phyloP scores from a whole-genome alignment of 306 rosid genomes.

The Sphenostylis stenocarpa region DNA sequence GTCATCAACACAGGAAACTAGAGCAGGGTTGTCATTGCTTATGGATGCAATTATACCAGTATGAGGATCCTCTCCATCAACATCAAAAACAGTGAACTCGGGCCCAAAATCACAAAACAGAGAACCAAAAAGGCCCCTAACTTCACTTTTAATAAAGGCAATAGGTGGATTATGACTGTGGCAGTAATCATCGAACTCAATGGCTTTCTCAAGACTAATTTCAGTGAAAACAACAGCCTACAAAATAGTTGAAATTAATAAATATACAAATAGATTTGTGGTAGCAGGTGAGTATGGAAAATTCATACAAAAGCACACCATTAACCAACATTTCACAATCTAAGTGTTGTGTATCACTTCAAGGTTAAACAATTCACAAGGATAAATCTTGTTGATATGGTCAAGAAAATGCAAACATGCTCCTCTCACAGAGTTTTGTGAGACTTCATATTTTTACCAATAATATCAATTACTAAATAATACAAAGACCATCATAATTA shows the following conservation, averaged over 20 bases:
- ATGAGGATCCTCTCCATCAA: slow-evolving; percentile 91
- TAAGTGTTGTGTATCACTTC: neutral
- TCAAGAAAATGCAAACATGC: slow-evolving; percentile 5
- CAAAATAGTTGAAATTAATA: slow-evolving; percentile 31
- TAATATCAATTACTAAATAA: neutral
- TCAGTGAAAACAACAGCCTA: slow-evolving; percentile 92
- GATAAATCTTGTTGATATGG: neutral
- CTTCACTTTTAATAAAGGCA: slow-evolving; percentile 82
- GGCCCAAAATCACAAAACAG: slow-evolving; percentile 95
- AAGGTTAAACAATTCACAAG: neutral
- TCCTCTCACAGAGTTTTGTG: neutral
- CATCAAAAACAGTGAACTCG: slow-evolving; percentile 83
- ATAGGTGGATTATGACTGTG: slow-evolving; percentile 88
- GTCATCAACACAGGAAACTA: slow-evolving; percentile 89
- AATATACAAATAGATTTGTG: neutral
- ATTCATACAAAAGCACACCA: neutral
- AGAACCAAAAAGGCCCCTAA: slow-evolving; percentile 91
- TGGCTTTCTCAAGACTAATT: slow-evolving; percentile 68
- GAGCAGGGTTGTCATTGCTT: slow-evolving; percentile 89
- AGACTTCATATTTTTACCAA: neutral
- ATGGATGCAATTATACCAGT: slow-evolving; percentile 89
- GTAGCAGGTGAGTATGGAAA: neutral
- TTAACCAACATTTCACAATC: slow-evolving; percentile 1
- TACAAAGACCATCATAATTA: neutral
- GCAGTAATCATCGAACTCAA: slow-evolving; percentile 77